Evolutionary conservation across 148 eudicot genomes (phyloP).

Genomic region (Suaeda aralocaspica): DNA sequence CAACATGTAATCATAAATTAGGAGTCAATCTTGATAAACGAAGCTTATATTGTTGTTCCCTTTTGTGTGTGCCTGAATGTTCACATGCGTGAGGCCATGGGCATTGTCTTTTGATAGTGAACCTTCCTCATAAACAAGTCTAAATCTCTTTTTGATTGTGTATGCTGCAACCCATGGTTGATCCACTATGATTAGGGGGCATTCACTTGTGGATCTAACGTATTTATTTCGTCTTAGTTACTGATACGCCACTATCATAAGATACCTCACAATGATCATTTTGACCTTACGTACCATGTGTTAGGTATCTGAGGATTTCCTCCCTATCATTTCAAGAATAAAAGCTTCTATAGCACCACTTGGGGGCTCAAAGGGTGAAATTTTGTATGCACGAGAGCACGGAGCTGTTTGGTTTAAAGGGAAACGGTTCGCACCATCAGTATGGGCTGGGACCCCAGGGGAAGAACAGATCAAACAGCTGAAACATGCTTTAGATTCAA

Average conservation of each 20-base stretch:
- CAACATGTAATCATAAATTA: not conserved
- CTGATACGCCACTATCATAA: not conserved
- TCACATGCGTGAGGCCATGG: not conserved
- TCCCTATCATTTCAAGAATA: slow-evolving; percentile 80
- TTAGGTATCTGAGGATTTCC: slow-evolving; percentile 84
- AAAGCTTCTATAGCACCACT: slow-evolving; percentile 69
- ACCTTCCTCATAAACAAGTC: not conserved
- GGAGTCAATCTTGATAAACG: not conserved
- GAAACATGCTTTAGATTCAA: slow-evolving; percentile 78
- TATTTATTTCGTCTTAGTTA: not conserved
- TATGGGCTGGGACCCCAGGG: slow-evolving; percentile 86
- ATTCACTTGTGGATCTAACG: too few species aligned
- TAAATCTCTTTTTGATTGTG: not conserved
- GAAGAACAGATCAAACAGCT: slow-evolving; percentile 88
- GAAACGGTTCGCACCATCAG: slow-evolving; percentile 76
- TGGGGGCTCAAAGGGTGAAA: slow-evolving; percentile 92
- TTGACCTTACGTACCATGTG: slow-evolving; percentile 5
- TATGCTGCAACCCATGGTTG: not conserved
- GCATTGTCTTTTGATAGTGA: not conserved
- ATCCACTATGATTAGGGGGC: too few species aligned
- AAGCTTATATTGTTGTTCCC: not conserved
- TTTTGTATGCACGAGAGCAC: slow-evolving; percentile 87
- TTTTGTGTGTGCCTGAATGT: not conserved
- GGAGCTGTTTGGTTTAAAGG: slow-evolving; percentile 97
- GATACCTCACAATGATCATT: slow-evolving; percentile 2